phyloP scores from a whole-genome alignment of 345 rosid species.

The Sisymbrium altissimum region DNA sequence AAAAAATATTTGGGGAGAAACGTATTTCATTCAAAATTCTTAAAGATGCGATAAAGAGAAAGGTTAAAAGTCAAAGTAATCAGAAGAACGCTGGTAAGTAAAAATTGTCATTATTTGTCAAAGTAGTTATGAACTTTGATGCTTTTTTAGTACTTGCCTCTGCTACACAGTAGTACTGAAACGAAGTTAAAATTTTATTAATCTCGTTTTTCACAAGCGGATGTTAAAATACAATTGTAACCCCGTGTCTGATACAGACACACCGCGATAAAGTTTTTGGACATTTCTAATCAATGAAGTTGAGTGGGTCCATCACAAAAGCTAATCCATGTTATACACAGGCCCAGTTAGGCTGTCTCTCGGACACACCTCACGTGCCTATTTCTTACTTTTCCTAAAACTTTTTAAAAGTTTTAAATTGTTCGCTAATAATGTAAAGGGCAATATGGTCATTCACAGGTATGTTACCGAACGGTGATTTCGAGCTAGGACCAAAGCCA shows the following conservation, averaged over 20 bases:
- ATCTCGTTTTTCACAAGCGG: neutral
- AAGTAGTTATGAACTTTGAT: neutral
- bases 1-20: neutral
- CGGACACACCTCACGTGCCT: constrained; percentile 28
- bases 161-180: neutral
- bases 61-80: neutral
- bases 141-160: neutral
- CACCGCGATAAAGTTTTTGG: constrained; percentile 20
- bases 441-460: constrained; percentile 39
- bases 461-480: constrained; percentile 67
- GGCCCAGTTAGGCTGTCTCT: constrained; percentile 30
- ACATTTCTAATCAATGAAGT: constrained; percentile 21
- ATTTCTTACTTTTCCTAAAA: neutral
- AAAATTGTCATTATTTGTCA: neutral
- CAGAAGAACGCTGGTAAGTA: neutral
- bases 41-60: neutral
- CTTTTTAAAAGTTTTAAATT: too few species aligned
- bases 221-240: neutral
- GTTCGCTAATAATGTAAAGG: neutral
- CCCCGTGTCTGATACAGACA: constrained; percentile 9
- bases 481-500: constrained; percentile 68
- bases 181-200: neutral
- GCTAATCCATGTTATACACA: constrained; percentile 15
- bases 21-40: neutral
- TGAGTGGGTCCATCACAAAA: constrained; percentile 11